Base-by-base conservation (phyloP, 83 land plant species). In the Picea abies region DNA sequence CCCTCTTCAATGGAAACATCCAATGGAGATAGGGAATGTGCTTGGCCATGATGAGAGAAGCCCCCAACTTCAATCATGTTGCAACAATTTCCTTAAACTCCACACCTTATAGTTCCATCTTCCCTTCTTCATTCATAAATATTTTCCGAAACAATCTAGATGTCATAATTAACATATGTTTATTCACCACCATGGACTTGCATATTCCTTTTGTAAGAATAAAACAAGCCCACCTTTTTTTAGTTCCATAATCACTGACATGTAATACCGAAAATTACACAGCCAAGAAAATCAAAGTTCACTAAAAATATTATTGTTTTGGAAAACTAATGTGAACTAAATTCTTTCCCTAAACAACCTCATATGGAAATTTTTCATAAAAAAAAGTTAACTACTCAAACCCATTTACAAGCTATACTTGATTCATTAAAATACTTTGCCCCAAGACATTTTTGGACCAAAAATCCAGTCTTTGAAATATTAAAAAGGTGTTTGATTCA, bases 71-170 rank as follows among this genome's bases (percentile, higher is more conserved):
- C 66, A 91, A 63, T 25, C 96, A 96, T 76, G 94, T 91, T n/a
- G 93, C 80, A 12, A 90, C 86, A 7, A 95, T 88, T 69, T 86
- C 95, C 87, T 97, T 97, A 86, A 97, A 95, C 83, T 97, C 98
- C 44, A 62, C 10, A 1, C 99, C 98, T 82, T 97, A 98, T 10
- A 89, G 93, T 78, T 94, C 90, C 26, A 97, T 80, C 47, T 91
- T 88, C 12, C 98, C 99, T 58, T 92, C 88, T 1, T 89, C 70
- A 81, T 91, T 88, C 88, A 97, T 83, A 58, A 97, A 95, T 60
- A 95, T 65, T 87, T 97, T 97, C 84, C 99, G 98, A 77, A 97
- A 97, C 96, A 15, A 97, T 90, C 82, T 96, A 88, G 60, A 97
- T 14, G 99, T 93, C 88, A 95, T 93, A 16, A 88, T 90, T 17